Conservation (phyloP, 1,139 yeast genomes). For the Geotrichum klebahnii region DNA sequence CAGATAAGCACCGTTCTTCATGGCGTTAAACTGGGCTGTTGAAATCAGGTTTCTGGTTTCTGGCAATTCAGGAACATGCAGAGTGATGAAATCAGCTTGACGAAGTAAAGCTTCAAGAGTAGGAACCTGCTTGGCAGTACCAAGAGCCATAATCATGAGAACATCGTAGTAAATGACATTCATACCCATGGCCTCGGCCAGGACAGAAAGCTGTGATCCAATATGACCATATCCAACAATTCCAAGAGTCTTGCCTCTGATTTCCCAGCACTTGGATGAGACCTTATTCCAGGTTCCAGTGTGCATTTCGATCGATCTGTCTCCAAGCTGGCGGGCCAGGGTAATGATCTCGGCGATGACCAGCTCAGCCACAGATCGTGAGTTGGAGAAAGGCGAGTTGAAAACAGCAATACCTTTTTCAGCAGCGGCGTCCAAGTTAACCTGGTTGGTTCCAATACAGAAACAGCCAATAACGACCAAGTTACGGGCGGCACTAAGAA, state of each 20-base stretch:
- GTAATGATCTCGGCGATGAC: constrained; percentile 93
- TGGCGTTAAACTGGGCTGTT: constrained; percentile 86
- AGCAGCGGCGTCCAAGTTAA: constrained; percentile 88
- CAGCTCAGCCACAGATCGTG: constrained; percentile 97
- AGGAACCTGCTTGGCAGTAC: constrained; percentile 91
- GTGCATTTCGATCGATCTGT: constrained; percentile 93
- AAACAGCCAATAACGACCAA: constrained; percentile 92
- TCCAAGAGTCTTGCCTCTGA: constrained; percentile 96
- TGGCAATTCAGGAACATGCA: constrained; percentile 91
- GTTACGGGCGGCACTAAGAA: constrained; percentile 81
- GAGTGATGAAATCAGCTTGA: constrained; percentile 80
- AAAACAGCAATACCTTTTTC: constrained; percentile 91
- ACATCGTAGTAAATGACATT: constrained; percentile 91
- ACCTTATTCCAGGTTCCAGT: constrained; percentile 98
- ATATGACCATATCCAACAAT: constrained; percentile 97
- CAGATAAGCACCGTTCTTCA: constrained; percentile 93
- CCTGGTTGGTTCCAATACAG: constrained; percentile 99
- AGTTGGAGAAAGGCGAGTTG: constrained; percentile 97
- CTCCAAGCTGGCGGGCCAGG: constrained; percentile 94
- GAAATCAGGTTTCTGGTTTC: constrained; percentile 90
- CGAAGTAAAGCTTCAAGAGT: constrained; percentile 77
- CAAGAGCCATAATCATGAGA: constrained; percentile 89
- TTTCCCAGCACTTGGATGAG: constrained; percentile 94
- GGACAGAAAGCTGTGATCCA: constrained; percentile 92
- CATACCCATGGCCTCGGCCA: constrained; percentile 98